Evolutionary conservation across 768 basidiomycete species (phyloP).

Genomic region (Cystobasidium onofrii): DNA sequence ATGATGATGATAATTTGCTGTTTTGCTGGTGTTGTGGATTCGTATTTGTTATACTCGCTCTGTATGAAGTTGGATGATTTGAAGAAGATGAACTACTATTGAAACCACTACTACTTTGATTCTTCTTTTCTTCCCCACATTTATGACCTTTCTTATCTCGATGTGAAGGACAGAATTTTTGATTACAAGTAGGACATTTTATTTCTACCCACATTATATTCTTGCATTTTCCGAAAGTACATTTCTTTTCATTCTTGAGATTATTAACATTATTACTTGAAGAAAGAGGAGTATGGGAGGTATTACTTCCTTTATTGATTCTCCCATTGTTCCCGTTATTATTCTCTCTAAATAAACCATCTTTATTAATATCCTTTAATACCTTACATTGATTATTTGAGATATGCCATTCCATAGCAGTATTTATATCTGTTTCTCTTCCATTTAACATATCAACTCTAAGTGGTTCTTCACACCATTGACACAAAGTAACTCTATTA

Average conservation of each 20-base stretch:
- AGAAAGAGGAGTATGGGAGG: too few species aligned
- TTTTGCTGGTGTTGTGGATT: neutral
- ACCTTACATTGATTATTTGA: conserved; percentile 3
- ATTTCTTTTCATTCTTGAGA: neutral
- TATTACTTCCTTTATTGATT: neutral
- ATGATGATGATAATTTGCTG: too few species aligned
- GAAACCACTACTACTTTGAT: neutral
- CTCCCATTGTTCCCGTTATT: neutral
- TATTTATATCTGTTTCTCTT: conserved; percentile 19
- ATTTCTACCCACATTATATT: conserved; percentile 18
- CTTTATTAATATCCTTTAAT: neutral
- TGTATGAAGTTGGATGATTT: neutral
- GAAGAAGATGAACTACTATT: neutral
- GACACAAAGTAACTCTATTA: neutral
- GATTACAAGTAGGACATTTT: neutral
- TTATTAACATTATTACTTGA: neutral
- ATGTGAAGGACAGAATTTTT: conserved; percentile 18
- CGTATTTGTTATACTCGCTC: neutral
- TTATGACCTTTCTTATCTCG: conserved; percentile 14
- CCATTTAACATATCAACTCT: neutral
- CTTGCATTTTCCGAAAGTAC: conserved; percentile 2
- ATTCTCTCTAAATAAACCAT: conserved; percentile 1
- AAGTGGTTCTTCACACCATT: neutral
- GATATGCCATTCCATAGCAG: conserved; percentile 16
- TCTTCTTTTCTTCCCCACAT: neutral